Conservation (phyloP, 23 red algal genomes). For the Gracilariopsis chorda region DNA sequence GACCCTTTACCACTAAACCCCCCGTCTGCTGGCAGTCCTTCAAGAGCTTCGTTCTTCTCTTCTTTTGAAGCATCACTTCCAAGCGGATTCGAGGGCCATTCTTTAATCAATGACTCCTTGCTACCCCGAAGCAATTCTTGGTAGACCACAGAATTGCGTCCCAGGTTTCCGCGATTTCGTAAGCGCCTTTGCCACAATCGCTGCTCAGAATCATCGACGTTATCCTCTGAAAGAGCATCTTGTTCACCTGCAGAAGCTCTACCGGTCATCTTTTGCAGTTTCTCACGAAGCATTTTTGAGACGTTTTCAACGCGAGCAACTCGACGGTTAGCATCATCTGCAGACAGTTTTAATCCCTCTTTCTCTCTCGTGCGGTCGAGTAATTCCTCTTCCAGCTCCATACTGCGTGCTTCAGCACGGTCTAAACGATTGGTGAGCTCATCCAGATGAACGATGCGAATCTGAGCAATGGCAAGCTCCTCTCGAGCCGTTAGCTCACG, state of each 20-base stretch:
- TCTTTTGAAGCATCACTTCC: background rate
- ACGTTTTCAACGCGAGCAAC: conserved; percentile 33
- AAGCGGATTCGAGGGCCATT: conserved; percentile 41
- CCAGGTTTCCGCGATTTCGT: background rate
- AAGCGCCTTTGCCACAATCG: conserved; percentile 35
- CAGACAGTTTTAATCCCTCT: conserved; percentile 28
- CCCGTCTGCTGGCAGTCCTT: conserved; percentile 43
- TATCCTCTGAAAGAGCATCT: background rate
- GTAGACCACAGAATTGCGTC: conserved; percentile 13
- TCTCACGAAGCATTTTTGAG: background rate
- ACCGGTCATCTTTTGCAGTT: background rate
- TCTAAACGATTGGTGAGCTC: conserved; percentile 34
- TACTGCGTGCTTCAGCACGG: background rate
- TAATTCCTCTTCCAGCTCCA: conserved; percentile 9
- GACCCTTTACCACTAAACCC: conserved; percentile 3
- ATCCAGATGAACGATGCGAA: conserved; percentile 2
- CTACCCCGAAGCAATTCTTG: conserved; percentile 37
- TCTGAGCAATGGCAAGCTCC: conserved; percentile 11
- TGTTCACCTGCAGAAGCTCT: background rate
- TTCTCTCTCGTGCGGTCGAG: background rate
- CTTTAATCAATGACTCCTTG: conserved; percentile 11
- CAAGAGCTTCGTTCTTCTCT: conserved; percentile 14
- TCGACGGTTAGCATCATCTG: conserved; percentile 28
- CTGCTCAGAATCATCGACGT: background rate
- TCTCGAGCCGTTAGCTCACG: conserved; percentile 2